Evolutionary conservation across 2,329 filamentous ascomycete genomes (phyloP).

Genomic region (Fusarium keratoplasticum): DNA sequence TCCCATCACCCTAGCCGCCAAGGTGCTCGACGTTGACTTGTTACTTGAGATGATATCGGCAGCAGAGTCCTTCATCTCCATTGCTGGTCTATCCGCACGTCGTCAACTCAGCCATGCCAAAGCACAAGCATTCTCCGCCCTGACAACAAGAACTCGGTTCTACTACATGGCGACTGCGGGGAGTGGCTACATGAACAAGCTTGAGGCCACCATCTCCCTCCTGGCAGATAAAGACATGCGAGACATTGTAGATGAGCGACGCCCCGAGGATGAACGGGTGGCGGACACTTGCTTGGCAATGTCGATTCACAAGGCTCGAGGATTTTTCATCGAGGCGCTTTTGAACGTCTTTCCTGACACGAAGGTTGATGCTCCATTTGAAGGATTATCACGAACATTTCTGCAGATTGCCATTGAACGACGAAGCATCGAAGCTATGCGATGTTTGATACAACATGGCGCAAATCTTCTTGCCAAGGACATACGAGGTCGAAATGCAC

Average conservation of each 20-base stretch:
- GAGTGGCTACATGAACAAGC: background rate
- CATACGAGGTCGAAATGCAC: background rate
- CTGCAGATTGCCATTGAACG: background rate
- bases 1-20: background rate
- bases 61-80: background rate
- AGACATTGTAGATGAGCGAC: background rate
- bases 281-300: background rate
- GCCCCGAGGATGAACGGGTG: background rate
- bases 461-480: background rate
- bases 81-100: background rate
- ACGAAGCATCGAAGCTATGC: background rate
- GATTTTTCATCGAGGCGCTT: background rate
- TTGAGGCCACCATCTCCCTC: background rate
- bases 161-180: background rate
- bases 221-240: background rate
- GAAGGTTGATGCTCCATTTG: background rate
- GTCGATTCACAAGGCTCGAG: background rate
- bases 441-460: background rate
- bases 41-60: background rate
- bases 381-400: background rate
- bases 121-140: background rate
- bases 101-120: background rate
- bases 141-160: background rate
- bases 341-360: background rate
- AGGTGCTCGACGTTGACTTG: background rate